Percentiles rank a stretch among this genome's conserved stretches.
Conservation (phyloP, 352 stramenopile genomes). For the Elongisporangium senticosum region DNA sequence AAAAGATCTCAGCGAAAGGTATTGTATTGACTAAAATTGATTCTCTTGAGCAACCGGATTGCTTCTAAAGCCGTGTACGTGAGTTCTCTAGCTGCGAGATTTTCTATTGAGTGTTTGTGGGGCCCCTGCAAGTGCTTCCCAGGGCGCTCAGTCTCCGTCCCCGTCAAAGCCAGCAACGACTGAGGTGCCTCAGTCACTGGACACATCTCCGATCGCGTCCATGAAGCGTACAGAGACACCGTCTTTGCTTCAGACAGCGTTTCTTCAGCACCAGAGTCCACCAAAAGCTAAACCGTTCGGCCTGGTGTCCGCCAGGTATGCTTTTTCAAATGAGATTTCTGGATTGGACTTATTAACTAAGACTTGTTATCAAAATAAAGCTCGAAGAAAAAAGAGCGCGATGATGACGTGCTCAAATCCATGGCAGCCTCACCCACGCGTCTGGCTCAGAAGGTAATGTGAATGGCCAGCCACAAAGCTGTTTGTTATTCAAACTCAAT, state of each 20-base stretch:
- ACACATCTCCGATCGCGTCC: neutral
- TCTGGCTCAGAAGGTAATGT: constrained; percentile 54
- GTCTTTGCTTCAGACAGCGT: constrained; percentile 53
- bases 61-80: neutral
- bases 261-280: constrained; percentile 49
- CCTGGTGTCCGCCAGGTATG: constrained; percentile 40
- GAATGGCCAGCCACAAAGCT: neutral
- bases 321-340: neutral
- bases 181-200: constrained; percentile 10
- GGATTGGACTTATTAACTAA: too few relatives aligned
- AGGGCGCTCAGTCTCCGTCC: constrained; percentile 10
- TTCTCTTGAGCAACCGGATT: neutral
- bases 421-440: constrained; percentile 53
- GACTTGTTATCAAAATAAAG: constrained; percentile 9
- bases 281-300: constrained; percentile 49
- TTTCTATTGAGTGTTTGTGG: constrained; percentile 46
- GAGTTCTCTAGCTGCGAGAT: constrained; percentile 44
- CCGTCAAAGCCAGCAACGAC: constrained; percentile 14
- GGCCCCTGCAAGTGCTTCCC: constrained; percentile 15
- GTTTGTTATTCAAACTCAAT: constrained; percentile 1
- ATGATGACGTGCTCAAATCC: constrained; percentile 49
- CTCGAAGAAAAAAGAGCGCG: constrained; percentile 43
- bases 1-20: constrained; percentile 70
- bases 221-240: constrained; percentile 24
- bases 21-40: constrained; percentile 7